Base-by-base conservation (phyloP, 1,139 yeast genomes). In the Debaryomyces udenii region DNA sequence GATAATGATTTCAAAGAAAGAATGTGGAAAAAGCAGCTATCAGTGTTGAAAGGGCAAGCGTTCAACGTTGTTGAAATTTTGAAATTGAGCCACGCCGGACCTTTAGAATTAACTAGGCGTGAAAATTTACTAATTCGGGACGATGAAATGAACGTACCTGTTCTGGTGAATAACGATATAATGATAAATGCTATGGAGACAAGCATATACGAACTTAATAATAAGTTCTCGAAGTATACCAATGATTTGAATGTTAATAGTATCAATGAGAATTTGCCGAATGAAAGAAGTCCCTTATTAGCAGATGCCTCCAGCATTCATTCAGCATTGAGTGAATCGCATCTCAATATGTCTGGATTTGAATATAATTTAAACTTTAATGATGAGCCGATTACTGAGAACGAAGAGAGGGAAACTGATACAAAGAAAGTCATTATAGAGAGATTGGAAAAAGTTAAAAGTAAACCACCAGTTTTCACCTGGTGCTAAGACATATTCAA, bases 31-130 rank as follows among this genome's bases (percentile, higher is more conserved):
- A 76, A 78, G 44, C 93, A 86, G 53, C 70, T 84, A 68, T 82
- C 88, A 0, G 85, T 85, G 1, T 53, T 86, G 52, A 85, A 85
- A 53, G 94, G 94, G 0, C 93, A 86, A 53, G 89, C 93, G 0
- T 84, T 83, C 61, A 84, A 84, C 50, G 84, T 85, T 6, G 85
- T 84, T 3, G 89, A 85, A 49, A 74, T 83, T 1, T 61, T 85
- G 40, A 80, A 80, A 51, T 62, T 70, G 31, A 68, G 71, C 1
- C 73, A 75, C 35, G 84, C 81, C 38, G 89, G 90, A 0, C 91
- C 90, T 0, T 63, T 83, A 43, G 90, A 84, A 47, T 64, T 85
- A 18, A 82, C 83, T 0, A 66, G 86, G 48, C 61, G 85, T 37
- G 77, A 80, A 14, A 67, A 83, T 39, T 66, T 83, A 31, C 55